Percentiles rank a stretch among this genome's conserved stretches.
Evolutionary conservation across 345 rosid species (phyloP).

Genomic region (Bruguiera gymnorhiza): DNA sequence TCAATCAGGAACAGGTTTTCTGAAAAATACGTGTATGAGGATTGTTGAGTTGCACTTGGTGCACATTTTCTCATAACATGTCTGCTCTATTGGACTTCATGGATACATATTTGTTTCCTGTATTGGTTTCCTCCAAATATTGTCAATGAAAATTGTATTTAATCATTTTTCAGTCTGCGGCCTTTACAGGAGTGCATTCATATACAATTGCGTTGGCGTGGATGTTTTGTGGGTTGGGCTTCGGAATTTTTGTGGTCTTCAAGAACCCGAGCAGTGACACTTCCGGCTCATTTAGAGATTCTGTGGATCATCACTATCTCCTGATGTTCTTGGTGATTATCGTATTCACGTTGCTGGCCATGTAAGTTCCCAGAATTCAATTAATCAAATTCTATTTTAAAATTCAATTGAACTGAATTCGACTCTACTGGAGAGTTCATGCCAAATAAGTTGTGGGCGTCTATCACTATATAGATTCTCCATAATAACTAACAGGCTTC

Average conservation of each 20-base stretch:
- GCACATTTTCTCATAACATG: too few relatives aligned
- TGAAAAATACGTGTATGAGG: too few relatives aligned
- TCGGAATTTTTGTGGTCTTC: conserved; percentile 35
- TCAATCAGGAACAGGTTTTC: too few relatives aligned
- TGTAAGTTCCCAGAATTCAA: conserved; percentile 35
- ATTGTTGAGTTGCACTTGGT: too few relatives aligned
- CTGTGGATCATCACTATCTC: conserved; percentile 26
- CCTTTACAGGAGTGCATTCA: conserved; percentile 72
- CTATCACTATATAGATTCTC: too few relatives aligned
- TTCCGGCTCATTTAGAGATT: conserved; percentile 13
- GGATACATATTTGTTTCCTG: too few relatives aligned
- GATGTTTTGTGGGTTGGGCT: conserved; percentile 45
- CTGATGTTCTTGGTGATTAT: conserved; percentile 35
- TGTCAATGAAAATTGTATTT: background rate
- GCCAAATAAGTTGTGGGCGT: too few relatives aligned
- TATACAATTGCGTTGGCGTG: conserved; percentile 53
- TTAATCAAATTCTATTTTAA: too few relatives aligned
- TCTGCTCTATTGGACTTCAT: too few relatives aligned
- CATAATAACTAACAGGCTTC: too few relatives aligned
- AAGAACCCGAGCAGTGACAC: conserved; percentile 23
- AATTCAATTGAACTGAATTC: background rate
- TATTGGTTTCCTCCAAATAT: too few relatives aligned
- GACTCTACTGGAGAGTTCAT: background rate
- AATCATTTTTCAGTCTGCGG: conserved; percentile 55
- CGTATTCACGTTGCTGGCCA: conserved; percentile 43